Percentiles rank a stretch among this genome's conserved stretches.
phyloP scores from a whole-genome alignment of 1,284 basidiomycete species.

The Bjerkandera adusta region DNA sequence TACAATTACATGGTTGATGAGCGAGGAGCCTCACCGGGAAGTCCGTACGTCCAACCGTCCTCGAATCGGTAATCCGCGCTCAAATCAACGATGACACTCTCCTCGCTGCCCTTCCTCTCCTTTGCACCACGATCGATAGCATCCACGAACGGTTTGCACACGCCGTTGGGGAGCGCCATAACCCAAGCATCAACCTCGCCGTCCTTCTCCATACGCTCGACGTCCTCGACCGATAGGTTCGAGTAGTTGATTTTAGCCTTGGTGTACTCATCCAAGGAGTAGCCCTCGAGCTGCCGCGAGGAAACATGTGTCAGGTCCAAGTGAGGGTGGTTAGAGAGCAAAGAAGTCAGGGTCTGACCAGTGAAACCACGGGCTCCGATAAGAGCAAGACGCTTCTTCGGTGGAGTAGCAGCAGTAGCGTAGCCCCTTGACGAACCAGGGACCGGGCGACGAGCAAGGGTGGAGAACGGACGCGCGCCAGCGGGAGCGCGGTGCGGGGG shows the following conservation, averaged over 20 bases:
- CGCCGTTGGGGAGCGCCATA: conserved; percentile 97
- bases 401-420: conserved; percentile 48
- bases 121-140: conserved; percentile 80
- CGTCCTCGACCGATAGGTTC: conserved; percentile 76
- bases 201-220: conserved; percentile 83
- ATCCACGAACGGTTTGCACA: conserved; percentile 97
- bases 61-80: conserved; percentile 97
- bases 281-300: conserved; percentile 91
- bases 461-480: conserved; percentile 68
- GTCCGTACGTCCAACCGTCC: conserved; percentile 93
- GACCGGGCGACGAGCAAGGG: conserved; percentile 52
- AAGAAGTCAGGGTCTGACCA: conserved; percentile 85
- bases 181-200: conserved; percentile 95
- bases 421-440: conserved; percentile 59
- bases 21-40: conserved; percentile 85
- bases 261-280: conserved; percentile 79
- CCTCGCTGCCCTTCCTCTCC: conserved; percentile 48
- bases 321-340: conserved; percentile 85
- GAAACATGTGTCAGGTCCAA: conserved; percentile 93
- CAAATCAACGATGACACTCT: conserved; percentile 86
- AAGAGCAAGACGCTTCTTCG: conserved; percentile 86
- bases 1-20: conserved; percentile 31
- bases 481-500: conserved; percentile 54
- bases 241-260: conserved; percentile 78
- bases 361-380: conserved; percentile 97